Conservation (phyloP, 2,329 filamentous ascomycete genomes). For the Botrytis byssoidea region DNA sequence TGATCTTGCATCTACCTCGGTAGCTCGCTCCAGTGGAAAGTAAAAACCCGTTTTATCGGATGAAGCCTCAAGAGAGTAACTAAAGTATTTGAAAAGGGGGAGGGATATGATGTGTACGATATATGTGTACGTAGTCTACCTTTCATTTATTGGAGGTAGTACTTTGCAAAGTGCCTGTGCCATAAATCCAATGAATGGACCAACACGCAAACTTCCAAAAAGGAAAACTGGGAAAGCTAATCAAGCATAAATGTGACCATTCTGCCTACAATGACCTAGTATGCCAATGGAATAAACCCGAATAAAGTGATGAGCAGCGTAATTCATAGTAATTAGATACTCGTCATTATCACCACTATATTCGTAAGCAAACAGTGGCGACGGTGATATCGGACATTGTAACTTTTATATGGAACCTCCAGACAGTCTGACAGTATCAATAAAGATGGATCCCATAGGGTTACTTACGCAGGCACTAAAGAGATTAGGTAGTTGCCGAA, state of each 20-base stretch:
- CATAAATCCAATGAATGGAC: neutral
- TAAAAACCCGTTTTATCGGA: neutral
- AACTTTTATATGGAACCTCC: neutral
- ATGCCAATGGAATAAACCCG: neutral
- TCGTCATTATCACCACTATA: conserved; percentile 10
- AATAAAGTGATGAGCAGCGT: neutral
- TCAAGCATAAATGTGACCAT: neutral
- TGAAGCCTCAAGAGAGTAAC: neutral
- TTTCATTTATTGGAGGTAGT: neutral
- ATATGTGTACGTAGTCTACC: neutral
- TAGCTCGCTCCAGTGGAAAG: neutral
- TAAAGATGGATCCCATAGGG: too few species aligned
- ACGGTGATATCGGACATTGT: neutral
- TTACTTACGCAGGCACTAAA: neutral
- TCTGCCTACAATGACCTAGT: neutral
- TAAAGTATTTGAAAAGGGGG: neutral
- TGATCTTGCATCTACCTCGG: neutral
- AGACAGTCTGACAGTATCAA: neutral
- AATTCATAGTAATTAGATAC: neutral
- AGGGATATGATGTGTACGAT: neutral
- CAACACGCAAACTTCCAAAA: neutral
- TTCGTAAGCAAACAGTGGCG: conserved; percentile 9
- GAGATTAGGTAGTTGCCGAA: neutral
- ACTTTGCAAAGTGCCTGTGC: neutral
- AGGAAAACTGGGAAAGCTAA: neutral